A percentile compares a stretch with the other conserved stretches of the same genome.
phyloP scores from a whole-genome alignment of 495 filamentous ascomycete genomes.

The Penicillium verhagenii region DNA sequence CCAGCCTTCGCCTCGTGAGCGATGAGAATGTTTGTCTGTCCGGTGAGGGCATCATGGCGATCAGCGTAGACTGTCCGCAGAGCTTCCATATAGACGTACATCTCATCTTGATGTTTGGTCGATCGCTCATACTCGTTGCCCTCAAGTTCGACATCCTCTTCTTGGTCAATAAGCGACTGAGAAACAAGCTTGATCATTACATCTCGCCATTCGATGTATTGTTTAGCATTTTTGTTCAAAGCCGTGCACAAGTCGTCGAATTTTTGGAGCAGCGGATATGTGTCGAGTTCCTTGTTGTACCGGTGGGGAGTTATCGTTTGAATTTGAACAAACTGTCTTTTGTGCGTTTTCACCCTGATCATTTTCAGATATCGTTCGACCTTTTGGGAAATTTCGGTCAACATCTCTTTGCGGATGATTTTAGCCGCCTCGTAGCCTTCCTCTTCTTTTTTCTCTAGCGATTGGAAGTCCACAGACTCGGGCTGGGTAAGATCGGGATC shows the following conservation, averaged over 20 bases:
- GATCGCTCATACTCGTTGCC: slow-evolving; percentile 89
- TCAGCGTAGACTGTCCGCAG: slow-evolving; percentile 75
- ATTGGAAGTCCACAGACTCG: slow-evolving; percentile 62
- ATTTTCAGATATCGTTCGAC: slow-evolving; percentile 42
- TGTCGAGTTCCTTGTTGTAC: slow-evolving; percentile 60
- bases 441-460: slow-evolving; percentile 66
- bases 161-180: slow-evolving; percentile 78
- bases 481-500: slow-evolving; percentile 59
- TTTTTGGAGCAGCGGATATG: slow-evolving; percentile 53
- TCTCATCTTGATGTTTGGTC: slow-evolving; percentile 78
- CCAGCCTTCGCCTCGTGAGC: slow-evolving; percentile 68
- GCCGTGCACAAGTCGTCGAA: slow-evolving; percentile 52
- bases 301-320: slow-evolving; percentile 55
- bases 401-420: slow-evolving; percentile 69
- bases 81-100: slow-evolving; percentile 79
- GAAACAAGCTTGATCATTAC: slow-evolving; percentile 67
- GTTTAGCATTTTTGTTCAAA: slow-evolving; percentile 67
- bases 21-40: slow-evolving; percentile 72
- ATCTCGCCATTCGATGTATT: slow-evolving; percentile 71
- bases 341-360: slow-evolving; percentile 42
- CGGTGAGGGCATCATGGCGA: slow-evolving; percentile 71
- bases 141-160: slow-evolving; percentile 65
- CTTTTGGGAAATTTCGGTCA: slow-evolving; percentile 54
- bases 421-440: slow-evolving; percentile 76
- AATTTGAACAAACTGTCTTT: slow-evolving; percentile 61